A percentile compares a stretch with the other conserved stretches of the same genome.
Evolutionary conservation across 2,329 filamentous ascomycete species (phyloP).

Genomic region (Truncatella angustata): DNA sequence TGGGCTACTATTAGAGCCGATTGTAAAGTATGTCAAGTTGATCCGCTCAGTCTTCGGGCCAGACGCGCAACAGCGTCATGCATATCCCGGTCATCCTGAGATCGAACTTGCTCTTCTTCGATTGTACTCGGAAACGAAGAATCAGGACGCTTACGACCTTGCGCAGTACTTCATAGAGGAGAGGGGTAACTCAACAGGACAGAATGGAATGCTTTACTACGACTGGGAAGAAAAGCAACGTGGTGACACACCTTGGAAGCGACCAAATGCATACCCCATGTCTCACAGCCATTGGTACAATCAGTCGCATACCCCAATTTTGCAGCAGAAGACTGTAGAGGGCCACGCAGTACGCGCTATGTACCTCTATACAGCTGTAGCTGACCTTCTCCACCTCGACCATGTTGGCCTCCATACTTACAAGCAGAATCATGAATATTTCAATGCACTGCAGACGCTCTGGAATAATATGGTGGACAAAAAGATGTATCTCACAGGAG

Average conservation of each 20-base stretch:
- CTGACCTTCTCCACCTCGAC: conserved; percentile 49
- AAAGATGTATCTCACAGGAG: conserved; percentile 64
- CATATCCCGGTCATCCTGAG: conserved; percentile 59
- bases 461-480: conserved; percentile 61
- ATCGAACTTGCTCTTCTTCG: conserved; percentile 48
- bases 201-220: conserved; percentile 51
- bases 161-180: conserved; percentile 58
- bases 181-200: conserved; percentile 50
- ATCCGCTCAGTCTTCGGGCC: conserved; percentile 52
- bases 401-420: conserved; percentile 21
- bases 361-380: conserved; percentile 58
- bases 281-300: conserved; percentile 45
- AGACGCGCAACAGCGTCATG: conserved; percentile 46
- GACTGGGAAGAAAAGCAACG: conserved; percentile 50
- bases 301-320: conserved; percentile 55
- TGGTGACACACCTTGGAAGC: conserved; percentile 45
- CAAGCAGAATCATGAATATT: conserved; percentile 26
- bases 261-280: conserved; percentile 46
- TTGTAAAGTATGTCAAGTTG: conserved; percentile 53
- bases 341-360: conserved; percentile 60
- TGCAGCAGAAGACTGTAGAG: conserved; percentile 52
- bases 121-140: conserved; percentile 33
- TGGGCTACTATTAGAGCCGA: conserved; percentile 47
- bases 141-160: conserved; percentile 38
- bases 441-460: conserved; percentile 41